These are phyloP conservation scores for Fabrea salina DNA, from an alignment of 169 alveolate genomes.

Conservation along the genomic window DNA sequence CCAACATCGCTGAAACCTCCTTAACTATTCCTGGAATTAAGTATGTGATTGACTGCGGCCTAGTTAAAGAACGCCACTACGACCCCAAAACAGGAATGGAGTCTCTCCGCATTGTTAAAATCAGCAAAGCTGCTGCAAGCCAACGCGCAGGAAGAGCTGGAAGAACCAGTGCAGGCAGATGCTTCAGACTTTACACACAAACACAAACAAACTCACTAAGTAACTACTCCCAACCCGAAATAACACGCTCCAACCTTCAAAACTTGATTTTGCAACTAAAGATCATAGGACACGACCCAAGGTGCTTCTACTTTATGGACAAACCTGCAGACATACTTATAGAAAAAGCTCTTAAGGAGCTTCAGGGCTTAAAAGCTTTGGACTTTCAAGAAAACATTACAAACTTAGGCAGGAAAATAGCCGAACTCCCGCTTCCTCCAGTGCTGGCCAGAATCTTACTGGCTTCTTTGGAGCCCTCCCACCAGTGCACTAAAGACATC, in stretches of 20 bases:
- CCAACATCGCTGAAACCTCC: slow-evolving; percentile 97
- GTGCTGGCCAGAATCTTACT: slow-evolving; percentile 83
- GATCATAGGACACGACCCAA: slow-evolving; percentile 77
- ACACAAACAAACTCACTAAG: slow-evolving; percentile 77
- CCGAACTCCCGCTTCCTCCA: slow-evolving; percentile 89
- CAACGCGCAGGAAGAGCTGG: slow-evolving; percentile 98
- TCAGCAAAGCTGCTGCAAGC: slow-evolving; percentile 90
- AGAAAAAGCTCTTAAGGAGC: slow-evolving; percentile 24
- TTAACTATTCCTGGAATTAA: slow-evolving; percentile 93
- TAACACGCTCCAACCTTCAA: slow-evolving; percentile 86
- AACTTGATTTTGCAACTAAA: slow-evolving; percentile 87
- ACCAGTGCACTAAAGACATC: slow-evolving; percentile 82
- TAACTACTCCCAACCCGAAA: slow-evolving; percentile 86
- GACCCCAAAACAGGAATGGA: slow-evolving; percentile 84
- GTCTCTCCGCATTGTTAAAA: slow-evolving; percentile 76
- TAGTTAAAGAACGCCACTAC: slow-evolving; percentile 83
- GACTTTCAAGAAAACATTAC: slow-evolving; percentile 68
- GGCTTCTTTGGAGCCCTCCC: slow-evolving; percentile 83
- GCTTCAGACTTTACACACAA: slow-evolving; percentile 90
- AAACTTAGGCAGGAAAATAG: slow-evolving; percentile 69
- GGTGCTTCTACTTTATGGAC: slow-evolving; percentile 31
- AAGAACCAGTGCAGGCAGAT: slow-evolving; percentile 89
- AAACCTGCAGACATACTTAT: slow-evolving; percentile 29
- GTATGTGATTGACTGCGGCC: slow-evolving; percentile 93
- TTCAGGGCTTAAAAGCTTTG: background rate